A percentile compares a stretch with the other conserved stretches of the same genome.
phyloP scores from a whole-genome alignment of 1,284 basidiomycete genomes.

The Afroboletus lepidellus region DNA sequence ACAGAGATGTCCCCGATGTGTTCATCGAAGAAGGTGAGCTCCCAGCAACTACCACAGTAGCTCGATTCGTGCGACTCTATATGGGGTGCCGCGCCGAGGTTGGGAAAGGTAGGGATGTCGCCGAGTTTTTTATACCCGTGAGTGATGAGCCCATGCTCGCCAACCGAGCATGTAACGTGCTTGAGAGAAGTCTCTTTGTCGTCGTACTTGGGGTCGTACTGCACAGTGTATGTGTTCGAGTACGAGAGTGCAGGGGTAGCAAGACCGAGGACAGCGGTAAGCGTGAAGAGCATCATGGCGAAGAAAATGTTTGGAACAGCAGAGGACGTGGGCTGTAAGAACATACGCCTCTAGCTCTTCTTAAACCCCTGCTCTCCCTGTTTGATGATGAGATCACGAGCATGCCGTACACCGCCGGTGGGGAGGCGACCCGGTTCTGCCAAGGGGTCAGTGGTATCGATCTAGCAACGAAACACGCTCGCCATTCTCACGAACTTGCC shows the following conservation, averaged over 20 bases:
- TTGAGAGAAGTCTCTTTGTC: slow-evolving; percentile 29
- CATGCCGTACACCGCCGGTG: not conserved
- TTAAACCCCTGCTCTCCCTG: not conserved
- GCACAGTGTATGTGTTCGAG: slow-evolving; percentile 9
- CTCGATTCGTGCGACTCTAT: slow-evolving; percentile 29
- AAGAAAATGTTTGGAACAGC: not conserved
- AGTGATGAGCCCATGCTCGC: slow-evolving; percentile 38
- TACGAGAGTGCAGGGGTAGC: slow-evolving; percentile 2
- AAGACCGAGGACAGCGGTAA: slow-evolving; percentile 5
- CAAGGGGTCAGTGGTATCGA: not conserved
- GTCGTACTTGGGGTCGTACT: slow-evolving; percentile 39
- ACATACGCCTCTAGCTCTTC: not conserved
- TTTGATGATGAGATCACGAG: not conserved
- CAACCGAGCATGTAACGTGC: slow-evolving; percentile 50
- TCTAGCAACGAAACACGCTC: not conserved
- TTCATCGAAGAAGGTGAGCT: slow-evolving; percentile 32
- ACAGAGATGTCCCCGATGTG: slow-evolving; percentile 2
- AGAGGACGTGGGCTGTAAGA: not conserved
- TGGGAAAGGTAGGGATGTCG: slow-evolving; percentile 48
- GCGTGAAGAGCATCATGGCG: slow-evolving; percentile 15
- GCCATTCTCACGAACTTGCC: not conserved
- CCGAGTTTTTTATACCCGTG: slow-evolving; percentile 43
- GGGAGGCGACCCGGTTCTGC: not conserved
- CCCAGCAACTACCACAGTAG: slow-evolving; percentile 29
- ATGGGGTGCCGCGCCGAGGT: slow-evolving; percentile 45